phyloP scores from a whole-genome alignment of 106 monocot species.

The Acanthochlamys bracteata region DNA sequence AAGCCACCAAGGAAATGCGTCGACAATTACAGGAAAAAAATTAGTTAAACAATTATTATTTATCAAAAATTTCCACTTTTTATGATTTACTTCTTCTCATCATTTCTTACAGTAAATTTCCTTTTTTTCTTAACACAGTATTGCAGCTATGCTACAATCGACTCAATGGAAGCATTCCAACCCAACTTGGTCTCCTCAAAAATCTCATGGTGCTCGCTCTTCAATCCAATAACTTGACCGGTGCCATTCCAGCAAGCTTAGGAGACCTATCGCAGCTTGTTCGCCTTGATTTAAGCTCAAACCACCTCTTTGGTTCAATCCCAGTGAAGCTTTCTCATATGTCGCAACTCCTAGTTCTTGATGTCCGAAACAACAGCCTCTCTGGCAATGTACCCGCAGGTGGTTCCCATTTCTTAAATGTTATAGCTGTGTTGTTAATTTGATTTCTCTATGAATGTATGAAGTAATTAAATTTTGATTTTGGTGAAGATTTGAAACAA shows the following conservation, averaged over 20 bases:
- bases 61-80: background rate
- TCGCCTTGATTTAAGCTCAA: constrained; percentile 67
- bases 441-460: background rate
- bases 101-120: background rate
- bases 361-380: constrained; percentile 69
- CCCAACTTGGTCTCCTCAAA: constrained; percentile 48
- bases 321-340: constrained; percentile 50
- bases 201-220: constrained; percentile 70
- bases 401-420: constrained; percentile 16
- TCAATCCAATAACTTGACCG: constrained; percentile 56
- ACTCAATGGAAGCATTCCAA: constrained; percentile 66
- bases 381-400: constrained; percentile 79
- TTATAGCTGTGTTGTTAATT: background rate
- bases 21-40: background rate
- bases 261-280: constrained; percentile 46
- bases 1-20: too few species aligned
- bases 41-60: background rate
- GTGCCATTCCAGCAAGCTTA: constrained; percentile 77
- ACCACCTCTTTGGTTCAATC: constrained; percentile 72
- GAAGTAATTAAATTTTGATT: constrained; percentile 1
- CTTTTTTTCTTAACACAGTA: constrained; percentile 27
- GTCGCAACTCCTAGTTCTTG: constrained; percentile 33
- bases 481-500: constrained; percentile 43
- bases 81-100: background rate
- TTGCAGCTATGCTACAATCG: constrained; percentile 84